phyloP scores from a whole-genome alignment of 1,284 basidiomycete genomes.

The Tremellales sp. region DNA sequence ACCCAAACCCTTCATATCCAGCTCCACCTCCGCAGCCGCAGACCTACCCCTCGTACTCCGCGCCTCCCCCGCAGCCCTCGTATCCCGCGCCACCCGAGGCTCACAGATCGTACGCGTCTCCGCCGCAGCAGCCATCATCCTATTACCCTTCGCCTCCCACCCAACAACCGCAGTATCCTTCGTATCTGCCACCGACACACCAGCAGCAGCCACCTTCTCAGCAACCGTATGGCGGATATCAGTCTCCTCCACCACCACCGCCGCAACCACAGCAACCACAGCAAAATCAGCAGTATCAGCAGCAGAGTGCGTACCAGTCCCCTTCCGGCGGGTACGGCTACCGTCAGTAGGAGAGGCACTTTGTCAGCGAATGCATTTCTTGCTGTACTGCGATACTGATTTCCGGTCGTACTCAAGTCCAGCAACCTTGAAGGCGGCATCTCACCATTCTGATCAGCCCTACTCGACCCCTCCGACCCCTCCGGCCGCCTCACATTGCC shows the following conservation, averaged over 20 bases:
- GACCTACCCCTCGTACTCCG: conserved; percentile 22
- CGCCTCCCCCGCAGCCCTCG: conserved; percentile 25
- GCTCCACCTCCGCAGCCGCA: conserved; percentile 18
- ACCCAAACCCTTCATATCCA: conserved; percentile 12
- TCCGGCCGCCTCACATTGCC: background rate
- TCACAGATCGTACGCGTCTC: conserved; percentile 4
- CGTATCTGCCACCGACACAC: conserved; percentile 1
- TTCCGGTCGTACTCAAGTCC: too few species aligned
- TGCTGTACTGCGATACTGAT: background rate
- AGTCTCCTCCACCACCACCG: conserved; percentile 2
- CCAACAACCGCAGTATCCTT: conserved; percentile 5
- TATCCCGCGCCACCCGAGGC: conserved; percentile 10
- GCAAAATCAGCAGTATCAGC: conserved; percentile 2
- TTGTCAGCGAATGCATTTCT: background rate
- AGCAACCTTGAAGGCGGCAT: too few species aligned
- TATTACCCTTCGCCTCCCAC: conserved; percentile 3
- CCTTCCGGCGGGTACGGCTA: background rate
- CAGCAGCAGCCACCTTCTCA: conserved; percentile 2
- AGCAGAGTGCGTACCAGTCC: conserved; percentile 17
- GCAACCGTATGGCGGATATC: conserved; percentile 1
- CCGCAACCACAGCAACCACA: conserved; percentile 2
- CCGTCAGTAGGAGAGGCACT: background rate
- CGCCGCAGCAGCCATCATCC: conserved; percentile 5
- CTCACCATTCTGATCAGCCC: background rate
- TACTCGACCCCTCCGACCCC: background rate